These are phyloP conservation scores for Ascosphaera apis DNA, from an alignment of 2,329 filamentous ascomycete genomes.

Conservation along the genomic window DNA sequence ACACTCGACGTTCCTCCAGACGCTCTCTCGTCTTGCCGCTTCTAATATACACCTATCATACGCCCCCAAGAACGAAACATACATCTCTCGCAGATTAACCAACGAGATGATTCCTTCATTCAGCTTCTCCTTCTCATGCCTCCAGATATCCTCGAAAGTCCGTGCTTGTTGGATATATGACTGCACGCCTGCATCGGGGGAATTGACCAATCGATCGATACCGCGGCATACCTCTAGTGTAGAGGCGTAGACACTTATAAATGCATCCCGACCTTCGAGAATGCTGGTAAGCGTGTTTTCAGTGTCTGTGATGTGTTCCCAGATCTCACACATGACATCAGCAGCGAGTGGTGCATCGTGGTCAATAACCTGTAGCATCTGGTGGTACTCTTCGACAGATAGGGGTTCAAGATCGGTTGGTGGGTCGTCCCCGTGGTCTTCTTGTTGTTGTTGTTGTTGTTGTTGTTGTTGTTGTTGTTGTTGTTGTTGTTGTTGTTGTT, in stretches of 20 bases:
- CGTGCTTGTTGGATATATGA: conserved; percentile 24
- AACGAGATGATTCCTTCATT: conserved; percentile 50
- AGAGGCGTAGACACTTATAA: conserved; percentile 31
- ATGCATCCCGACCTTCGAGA: conserved; percentile 35
- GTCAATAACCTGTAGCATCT: conserved; percentile 59
- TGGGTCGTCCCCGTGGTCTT: conserved; percentile 9
- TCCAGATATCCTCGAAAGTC: conserved; percentile 36
- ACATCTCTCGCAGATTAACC: conserved; percentile 55
- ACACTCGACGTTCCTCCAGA: conserved; percentile 49
- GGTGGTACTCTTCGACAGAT: conserved; percentile 48
- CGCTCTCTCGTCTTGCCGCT: conserved; percentile 47
- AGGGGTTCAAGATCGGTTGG: conserved; percentile 41
- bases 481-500: conserved; percentile 11
- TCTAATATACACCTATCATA: conserved; percentile 74
- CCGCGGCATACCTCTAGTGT: conserved; percentile 40
- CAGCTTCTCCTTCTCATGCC: conserved; percentile 48
- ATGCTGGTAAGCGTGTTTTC: conserved; percentile 45
- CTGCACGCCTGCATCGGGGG: conserved; percentile 14
- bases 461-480: conserved; percentile 11
- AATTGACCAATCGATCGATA: conserved; percentile 41
- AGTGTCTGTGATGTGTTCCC: conserved; percentile 54
- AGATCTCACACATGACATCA: conserved; percentile 42
- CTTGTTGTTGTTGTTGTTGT: conserved; percentile 10
- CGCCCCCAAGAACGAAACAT: conserved; percentile 62
- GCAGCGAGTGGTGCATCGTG: conserved; percentile 35